Evolutionary conservation across 768 basidiomycete genomes (phyloP).

Genomic region (Trametes gibbosa): DNA sequence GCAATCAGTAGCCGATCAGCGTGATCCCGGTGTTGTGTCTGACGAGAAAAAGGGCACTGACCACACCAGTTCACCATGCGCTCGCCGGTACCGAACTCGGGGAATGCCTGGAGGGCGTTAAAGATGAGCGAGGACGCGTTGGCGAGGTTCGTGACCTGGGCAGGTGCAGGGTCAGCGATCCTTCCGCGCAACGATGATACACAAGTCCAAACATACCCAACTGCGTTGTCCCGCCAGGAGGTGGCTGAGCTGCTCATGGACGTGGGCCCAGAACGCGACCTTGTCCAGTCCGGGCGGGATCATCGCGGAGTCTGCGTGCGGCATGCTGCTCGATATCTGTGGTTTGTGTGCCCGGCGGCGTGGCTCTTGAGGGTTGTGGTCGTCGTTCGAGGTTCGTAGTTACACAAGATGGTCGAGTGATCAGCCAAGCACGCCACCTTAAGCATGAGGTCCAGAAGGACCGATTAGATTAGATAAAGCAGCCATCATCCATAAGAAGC

Average conservation of each 20-base stretch:
- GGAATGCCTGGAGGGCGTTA: conserved; percentile 69
- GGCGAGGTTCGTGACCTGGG: conserved; percentile 80
- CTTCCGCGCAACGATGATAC: conserved; percentile 5
- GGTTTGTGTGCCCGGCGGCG: not conserved
- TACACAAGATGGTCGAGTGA: not conserved
- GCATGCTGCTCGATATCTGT: conserved; percentile 44
- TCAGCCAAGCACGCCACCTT: conserved; percentile 8
- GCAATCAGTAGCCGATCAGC: not conserved
- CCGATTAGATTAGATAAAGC: conserved; percentile 22
- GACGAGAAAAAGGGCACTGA: conserved; percentile 38
- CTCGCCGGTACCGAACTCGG: conserved; percentile 59
- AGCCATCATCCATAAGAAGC: not conserved
- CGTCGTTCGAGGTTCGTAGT: not conserved
- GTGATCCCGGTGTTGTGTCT: not conserved
- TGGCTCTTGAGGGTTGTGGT: not conserved
- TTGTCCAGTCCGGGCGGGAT: conserved; percentile 75
- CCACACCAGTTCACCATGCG: conserved; percentile 93
- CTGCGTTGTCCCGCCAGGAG: conserved; percentile 67
- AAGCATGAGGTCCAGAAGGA: not conserved
- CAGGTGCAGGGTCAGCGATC: conserved; percentile 8
- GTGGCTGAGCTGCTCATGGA: conserved; percentile 56
- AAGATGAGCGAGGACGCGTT: conserved; percentile 83
- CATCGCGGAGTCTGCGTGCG: conserved; percentile 77
- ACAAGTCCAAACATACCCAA: conserved; percentile 57
- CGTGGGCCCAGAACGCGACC: conserved; percentile 76